A percentile compares a stretch with the other conserved stretches of the same genome.
phyloP scores from a whole-genome alignment of 225 moss, liverwort and hornwort genomes.

The Asterella californica region DNA sequence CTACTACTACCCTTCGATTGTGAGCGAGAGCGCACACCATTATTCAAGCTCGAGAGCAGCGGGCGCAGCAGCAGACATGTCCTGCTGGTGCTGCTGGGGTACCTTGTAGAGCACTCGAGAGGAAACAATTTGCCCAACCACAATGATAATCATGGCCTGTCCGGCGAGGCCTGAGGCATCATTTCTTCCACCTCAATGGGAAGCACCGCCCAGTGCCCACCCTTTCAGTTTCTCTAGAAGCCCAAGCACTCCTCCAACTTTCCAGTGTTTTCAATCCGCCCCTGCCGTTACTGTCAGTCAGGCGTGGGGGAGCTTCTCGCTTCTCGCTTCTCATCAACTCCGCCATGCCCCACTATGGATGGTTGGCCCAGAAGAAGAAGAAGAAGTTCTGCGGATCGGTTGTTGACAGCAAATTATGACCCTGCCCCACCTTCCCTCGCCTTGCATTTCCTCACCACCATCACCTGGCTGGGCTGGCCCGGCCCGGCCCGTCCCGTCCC shows the following conservation, averaged over 20 bases:
- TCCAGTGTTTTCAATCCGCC: not conserved
- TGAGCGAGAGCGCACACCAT: constrained; percentile 10
- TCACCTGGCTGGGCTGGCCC: not conserved
- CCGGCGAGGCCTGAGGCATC: not conserved
- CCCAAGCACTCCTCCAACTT: not conserved
- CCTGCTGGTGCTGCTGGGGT: not conserved
- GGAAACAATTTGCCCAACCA: constrained; percentile 6
- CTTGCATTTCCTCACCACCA: not conserved
- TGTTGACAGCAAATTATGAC: constrained; percentile 9
- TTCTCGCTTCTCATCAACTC: not conserved
- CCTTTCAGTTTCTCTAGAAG: constrained; percentile 10
- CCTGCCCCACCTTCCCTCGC: not conserved
- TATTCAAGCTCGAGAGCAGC: constrained; percentile 5
- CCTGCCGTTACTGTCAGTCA: constrained; percentile 10
- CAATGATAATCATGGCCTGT: constrained; percentile 3
- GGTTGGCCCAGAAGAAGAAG: not conserved
- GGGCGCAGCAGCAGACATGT: constrained; percentile 2
- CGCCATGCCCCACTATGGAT: not conserved
- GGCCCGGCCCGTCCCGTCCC: not conserved
- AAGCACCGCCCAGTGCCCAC: not conserved
- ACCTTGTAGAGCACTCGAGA: not conserved
- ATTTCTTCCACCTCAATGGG: constrained; percentile 1
- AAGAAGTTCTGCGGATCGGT: not conserved
- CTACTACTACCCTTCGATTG: not conserved
- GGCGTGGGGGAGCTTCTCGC: not conserved